Evolutionary conservation across 169 alveolate species (phyloP).

Genomic region (Plasmodium relictum): DNA sequence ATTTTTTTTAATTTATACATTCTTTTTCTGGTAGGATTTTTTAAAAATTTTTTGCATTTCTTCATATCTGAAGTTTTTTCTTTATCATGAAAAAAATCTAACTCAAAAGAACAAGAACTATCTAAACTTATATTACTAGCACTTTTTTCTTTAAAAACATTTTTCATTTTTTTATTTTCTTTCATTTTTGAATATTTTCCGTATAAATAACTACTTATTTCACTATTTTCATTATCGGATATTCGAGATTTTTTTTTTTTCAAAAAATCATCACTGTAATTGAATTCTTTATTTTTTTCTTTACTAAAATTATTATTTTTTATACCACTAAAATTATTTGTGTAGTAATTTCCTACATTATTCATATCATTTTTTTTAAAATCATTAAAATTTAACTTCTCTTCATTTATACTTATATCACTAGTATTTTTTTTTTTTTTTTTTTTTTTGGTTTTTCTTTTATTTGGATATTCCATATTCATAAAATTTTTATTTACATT

Average conservation of each 20-base stretch:
- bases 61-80: conserved; percentile 9
- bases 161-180: background rate
- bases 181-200: conserved; percentile 4
- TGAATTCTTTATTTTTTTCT: background rate
- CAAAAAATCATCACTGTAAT: too few species aligned
- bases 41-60: conserved; percentile 52
- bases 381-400: background rate
- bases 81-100: conserved; percentile 2
- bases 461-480: background rate
- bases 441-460: conserved; percentile 31
- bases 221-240: conserved; percentile 1
- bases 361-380: background rate
- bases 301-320: background rate
- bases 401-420: conserved; percentile 32
- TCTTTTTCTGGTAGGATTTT: conserved; percentile 75
- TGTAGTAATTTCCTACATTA: background rate
- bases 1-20: conserved; percentile 72
- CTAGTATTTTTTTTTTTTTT: conserved; percentile 38
- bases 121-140: conserved; percentile 46
- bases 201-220: conserved; percentile 15
- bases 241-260: background rate
- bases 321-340: background rate
- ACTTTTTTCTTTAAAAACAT: background rate
- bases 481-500: conserved; percentile 7
- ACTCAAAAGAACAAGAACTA: conserved; percentile 53